These are phyloP conservation scores for Haplographium delicatum DNA, from an alignment of 495 filamentous ascomycete genomes.

Conservation along the genomic window DNA sequence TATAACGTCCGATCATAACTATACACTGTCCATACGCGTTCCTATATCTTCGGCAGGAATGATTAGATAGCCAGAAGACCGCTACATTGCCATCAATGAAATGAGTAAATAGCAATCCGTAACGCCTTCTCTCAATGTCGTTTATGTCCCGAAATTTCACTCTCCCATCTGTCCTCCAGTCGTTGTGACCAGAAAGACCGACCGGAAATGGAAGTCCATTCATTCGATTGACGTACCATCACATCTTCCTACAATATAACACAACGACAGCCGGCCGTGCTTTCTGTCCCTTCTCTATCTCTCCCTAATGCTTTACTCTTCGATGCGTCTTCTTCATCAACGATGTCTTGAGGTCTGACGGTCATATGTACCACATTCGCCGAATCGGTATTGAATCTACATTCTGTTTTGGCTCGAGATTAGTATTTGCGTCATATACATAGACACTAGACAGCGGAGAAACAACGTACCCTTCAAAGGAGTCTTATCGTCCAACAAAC, in stretches of 20 bases:
- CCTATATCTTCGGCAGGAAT: too few species aligned
- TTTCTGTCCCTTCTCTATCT: constrained; percentile 56
- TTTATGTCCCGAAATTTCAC: background rate
- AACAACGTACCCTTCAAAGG: constrained; percentile 58
- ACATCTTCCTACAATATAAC: constrained; percentile 58
- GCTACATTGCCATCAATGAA: constrained; percentile 3
- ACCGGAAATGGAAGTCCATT: background rate
- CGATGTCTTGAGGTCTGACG: constrained; percentile 78
- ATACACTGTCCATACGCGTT: background rate
- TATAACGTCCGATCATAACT: too few species aligned
- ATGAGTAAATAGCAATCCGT: background rate
- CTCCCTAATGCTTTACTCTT: constrained; percentile 64
- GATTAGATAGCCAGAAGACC: background rate
- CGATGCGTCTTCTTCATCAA: constrained; percentile 79
- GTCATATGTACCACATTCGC: constrained; percentile 93
- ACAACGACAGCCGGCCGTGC: constrained; percentile 69
- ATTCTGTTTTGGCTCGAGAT: constrained; percentile 48
- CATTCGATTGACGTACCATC: constrained; percentile 13
- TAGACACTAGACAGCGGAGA: background rate
- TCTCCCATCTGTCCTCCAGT: background rate
- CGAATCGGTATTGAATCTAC: constrained; percentile 62
- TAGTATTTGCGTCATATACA: background rate
- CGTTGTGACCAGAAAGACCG: background rate
- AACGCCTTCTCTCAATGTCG: constrained; percentile 4
- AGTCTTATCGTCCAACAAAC: constrained; percentile 80